phyloP scores from a whole-genome alignment of 768 basidiomycete species.

The Calvatia gigantea region DNA sequence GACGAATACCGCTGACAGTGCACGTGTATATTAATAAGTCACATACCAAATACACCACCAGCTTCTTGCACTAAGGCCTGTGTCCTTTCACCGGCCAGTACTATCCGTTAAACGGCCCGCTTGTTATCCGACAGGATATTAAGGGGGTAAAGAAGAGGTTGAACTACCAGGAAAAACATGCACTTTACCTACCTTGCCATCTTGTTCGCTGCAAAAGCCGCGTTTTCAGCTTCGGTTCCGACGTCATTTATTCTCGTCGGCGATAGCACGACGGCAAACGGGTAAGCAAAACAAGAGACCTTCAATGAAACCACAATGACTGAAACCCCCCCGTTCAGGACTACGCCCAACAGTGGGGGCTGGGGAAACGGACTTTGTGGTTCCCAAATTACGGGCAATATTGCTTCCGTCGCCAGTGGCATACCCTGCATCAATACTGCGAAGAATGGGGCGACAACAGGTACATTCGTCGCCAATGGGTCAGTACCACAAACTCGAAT shows the following conservation, averaged over 20 bases:
- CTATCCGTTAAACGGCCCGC: neutral
- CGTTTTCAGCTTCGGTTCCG: conserved; percentile 8
- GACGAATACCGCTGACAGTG: neutral
- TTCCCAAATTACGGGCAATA: conserved; percentile 25
- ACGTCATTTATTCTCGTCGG: conserved; percentile 38
- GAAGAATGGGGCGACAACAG: conserved; percentile 38
- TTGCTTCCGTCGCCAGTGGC: conserved; percentile 27
- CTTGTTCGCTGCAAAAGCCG: neutral
- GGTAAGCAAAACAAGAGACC: conserved; percentile 15
- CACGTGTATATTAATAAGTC: neutral
- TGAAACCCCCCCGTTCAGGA: conserved; percentile 16
- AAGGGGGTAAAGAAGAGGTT: neutral
- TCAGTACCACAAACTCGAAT: conserved; percentile 3
- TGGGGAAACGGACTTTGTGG: conserved; percentile 43
- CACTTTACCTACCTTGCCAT: neutral
- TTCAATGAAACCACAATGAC: neutral
- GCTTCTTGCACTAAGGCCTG: neutral
- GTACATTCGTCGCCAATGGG: conserved; percentile 35
- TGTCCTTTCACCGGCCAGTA: neutral
- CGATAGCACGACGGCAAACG: conserved; percentile 38
- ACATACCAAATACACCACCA: neutral
- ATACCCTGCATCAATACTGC: conserved; percentile 39
- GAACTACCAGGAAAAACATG: neutral
- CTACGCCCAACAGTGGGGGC: conserved; percentile 33
- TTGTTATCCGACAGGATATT: neutral